Percentiles rank a stretch among this genome's conserved stretches.
Conservation (phyloP, 768 basidiomycete species). For the Podaxis carcinomalis region DNA sequence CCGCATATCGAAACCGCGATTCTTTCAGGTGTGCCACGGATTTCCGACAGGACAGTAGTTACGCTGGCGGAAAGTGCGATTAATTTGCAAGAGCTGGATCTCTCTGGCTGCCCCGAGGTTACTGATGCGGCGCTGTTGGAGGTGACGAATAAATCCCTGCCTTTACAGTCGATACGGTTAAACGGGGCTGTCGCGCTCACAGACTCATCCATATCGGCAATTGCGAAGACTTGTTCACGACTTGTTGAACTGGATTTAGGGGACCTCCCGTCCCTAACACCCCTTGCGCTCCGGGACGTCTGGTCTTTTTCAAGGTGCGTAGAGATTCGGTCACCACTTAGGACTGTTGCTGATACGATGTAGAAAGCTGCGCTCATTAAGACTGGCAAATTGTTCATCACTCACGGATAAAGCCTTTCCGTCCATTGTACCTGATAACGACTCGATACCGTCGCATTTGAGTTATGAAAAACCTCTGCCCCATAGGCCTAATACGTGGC, state of each 20-base stretch:
- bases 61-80: slow-evolving; percentile 58
- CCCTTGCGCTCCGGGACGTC: slow-evolving; percentile 70
- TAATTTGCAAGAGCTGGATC: slow-evolving; percentile 69
- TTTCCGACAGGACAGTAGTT: slow-evolving; percentile 66
- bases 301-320: slow-evolving; percentile 67
- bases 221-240: slow-evolving; percentile 71
- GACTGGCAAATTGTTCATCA: slow-evolving; percentile 71
- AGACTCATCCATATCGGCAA: slow-evolving; percentile 55
- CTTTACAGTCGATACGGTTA: slow-evolving; percentile 72
- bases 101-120: slow-evolving; percentile 70
- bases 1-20: slow-evolving; percentile 65
- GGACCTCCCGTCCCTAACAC: slow-evolving; percentile 64
- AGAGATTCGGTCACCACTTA: slow-evolving; percentile 3
- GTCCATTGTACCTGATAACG: slow-evolving; percentile 16
- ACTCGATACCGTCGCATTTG: slow-evolving; percentile 13
- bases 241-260: slow-evolving; percentile 81
- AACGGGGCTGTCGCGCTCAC: slow-evolving; percentile 64
- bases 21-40: slow-evolving; percentile 62
- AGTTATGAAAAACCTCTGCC: slow-evolving; percentile 48
- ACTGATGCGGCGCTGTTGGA: slow-evolving; percentile 77
- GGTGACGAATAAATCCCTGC: slow-evolving; percentile 61
- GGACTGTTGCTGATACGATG: slow-evolving; percentile 1
- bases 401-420: slow-evolving; percentile 83
- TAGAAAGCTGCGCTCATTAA: slow-evolving; percentile 70
- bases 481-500: slow-evolving; percentile 52